Percentiles rank a stretch among this genome's conserved stretches.
These are phyloP conservation scores for Erigeron canadensis DNA, from an alignment of 129 eudicot genomes.

Conservation along the genomic window DNA sequence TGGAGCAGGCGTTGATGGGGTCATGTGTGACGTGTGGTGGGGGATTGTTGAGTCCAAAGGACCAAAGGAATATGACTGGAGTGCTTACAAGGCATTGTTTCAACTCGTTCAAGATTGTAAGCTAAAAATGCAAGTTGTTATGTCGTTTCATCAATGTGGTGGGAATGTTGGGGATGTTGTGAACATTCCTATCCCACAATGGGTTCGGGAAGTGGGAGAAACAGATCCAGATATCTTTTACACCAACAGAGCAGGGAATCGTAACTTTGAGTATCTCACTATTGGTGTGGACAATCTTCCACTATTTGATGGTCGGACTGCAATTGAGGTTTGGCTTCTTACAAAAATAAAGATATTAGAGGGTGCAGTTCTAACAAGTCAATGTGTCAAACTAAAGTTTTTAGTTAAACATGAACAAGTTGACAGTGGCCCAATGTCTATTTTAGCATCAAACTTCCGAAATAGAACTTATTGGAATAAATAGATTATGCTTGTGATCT, in stretches of 20 bases:
- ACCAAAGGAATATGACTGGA: conserved; percentile 79
- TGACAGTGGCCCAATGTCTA: too few relatives aligned
- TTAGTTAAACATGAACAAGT: too few relatives aligned
- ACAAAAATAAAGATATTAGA: background rate
- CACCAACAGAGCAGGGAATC: conserved; percentile 54
- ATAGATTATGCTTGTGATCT: background rate
- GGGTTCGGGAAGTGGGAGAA: conserved; percentile 73
- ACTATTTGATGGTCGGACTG: conserved; percentile 78
- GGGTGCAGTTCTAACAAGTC: background rate
- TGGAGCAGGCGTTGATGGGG: conserved; percentile 74
- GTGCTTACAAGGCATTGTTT: conserved; percentile 62
- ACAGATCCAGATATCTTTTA: conserved; percentile 71
- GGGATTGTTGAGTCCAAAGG: conserved; percentile 85
- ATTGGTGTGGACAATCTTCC: conserved; percentile 73
- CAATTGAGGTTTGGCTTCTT: conserved; percentile 58
- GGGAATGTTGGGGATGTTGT: conserved; percentile 89
- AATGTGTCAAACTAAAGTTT: too few relatives aligned
- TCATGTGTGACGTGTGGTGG: conserved; percentile 99
- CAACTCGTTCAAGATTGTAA: conserved; percentile 64
- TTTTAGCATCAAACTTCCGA: too few relatives aligned
- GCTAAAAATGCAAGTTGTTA: conserved; percentile 74
- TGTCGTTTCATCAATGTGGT: conserved; percentile 97
- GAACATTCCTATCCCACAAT: conserved; percentile 69
- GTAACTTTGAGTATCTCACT: conserved; percentile 65
- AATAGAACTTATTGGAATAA: too few relatives aligned